These are phyloP conservation scores for Backusella tuberculispora DNA, from an alignment of 192 early-diverging fungal species.

Conservation along the genomic window DNA sequence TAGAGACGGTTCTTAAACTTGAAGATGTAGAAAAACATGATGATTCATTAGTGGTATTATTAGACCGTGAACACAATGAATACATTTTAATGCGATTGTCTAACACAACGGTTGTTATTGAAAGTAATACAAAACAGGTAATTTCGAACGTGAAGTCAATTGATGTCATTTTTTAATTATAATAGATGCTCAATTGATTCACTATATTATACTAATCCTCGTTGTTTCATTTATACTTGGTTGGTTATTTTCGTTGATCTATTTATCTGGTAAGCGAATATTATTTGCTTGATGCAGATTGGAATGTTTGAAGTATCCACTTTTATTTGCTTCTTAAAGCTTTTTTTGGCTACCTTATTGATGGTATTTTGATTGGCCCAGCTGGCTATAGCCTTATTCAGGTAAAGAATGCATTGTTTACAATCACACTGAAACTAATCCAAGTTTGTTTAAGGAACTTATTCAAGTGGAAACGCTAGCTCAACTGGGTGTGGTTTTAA, in stretches of 20 bases:
- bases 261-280: conserved; percentile 30
- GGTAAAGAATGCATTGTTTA: conserved; percentile 26
- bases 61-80: conserved; percentile 59
- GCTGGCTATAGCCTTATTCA: conserved; percentile 51
- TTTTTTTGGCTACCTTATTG: conserved; percentile 63
- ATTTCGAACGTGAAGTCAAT: neutral
- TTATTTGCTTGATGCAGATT: conserved; percentile 10
- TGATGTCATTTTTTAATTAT: neutral
- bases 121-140: conserved; percentile 34
- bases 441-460: conserved; percentile 34
- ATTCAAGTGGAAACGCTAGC: conserved; percentile 60
- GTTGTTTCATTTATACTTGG: conserved; percentile 46
- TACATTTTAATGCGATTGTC: conserved; percentile 52
- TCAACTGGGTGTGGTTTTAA: conserved; percentile 58
- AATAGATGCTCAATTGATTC: conserved; percentile 46
- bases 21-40: conserved; percentile 28
- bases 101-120: conserved; percentile 49
- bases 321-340: conserved; percentile 36
- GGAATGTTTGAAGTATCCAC: conserved; percentile 41
- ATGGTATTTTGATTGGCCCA: conserved; percentile 52
- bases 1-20: conserved; percentile 52
- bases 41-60: conserved; percentile 38
- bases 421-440: conserved; percentile 15
- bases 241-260: conserved; percentile 37
- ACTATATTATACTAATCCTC: conserved; percentile 48